A percentile compares a stretch with the other conserved stretches of the same genome.
phyloP scores from a whole-genome alignment of 2,329 filamentous ascomycete genomes.

The Cytospora leucostoma region DNA sequence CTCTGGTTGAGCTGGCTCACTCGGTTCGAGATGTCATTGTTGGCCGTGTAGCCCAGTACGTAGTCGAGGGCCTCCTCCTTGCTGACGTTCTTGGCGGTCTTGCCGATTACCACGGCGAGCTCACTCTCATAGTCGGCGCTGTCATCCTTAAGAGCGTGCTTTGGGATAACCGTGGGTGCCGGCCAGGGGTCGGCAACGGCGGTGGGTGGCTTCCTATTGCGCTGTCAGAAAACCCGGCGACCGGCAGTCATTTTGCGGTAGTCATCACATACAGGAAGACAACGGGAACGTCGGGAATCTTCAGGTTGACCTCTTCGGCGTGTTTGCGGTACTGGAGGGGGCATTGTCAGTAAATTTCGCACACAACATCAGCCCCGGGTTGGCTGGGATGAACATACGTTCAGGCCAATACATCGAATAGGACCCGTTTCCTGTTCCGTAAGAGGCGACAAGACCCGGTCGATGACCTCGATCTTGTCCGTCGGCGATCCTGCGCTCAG shows the following conservation, averaged over 20 bases:
- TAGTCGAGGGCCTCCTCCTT: slow-evolving; percentile 59
- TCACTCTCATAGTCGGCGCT: slow-evolving; percentile 62
- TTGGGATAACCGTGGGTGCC: slow-evolving; percentile 53
- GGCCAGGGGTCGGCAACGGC: slow-evolving; percentile 57
- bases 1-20: slow-evolving; percentile 55
- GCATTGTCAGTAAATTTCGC: background rate
- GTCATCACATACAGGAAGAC: slow-evolving; percentile 48
- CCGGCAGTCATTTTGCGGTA: background rate
- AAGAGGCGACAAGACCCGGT: slow-evolving; percentile 53
- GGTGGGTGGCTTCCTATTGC: slow-evolving; percentile 51
- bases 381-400: slow-evolving; percentile 39
- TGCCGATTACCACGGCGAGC: slow-evolving; percentile 57
- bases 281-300: slow-evolving; percentile 55
- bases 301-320: slow-evolving; percentile 53
- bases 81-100: slow-evolving; percentile 53
- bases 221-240: background rate
- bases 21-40: slow-evolving; percentile 65
- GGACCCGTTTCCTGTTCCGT: slow-evolving; percentile 52
- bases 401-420: slow-evolving; percentile 61
- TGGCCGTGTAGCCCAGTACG: slow-evolving; percentile 58
- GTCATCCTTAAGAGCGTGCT: slow-evolving; percentile 53
- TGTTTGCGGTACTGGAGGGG: slow-evolving; percentile 45
- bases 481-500: slow-evolving; percentile 55
- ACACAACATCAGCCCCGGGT: background rate
- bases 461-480: slow-evolving; percentile 47